Conservation (phyloP, 495 filamentous ascomycete genomes). For the Ascodesmis nigricans region DNA sequence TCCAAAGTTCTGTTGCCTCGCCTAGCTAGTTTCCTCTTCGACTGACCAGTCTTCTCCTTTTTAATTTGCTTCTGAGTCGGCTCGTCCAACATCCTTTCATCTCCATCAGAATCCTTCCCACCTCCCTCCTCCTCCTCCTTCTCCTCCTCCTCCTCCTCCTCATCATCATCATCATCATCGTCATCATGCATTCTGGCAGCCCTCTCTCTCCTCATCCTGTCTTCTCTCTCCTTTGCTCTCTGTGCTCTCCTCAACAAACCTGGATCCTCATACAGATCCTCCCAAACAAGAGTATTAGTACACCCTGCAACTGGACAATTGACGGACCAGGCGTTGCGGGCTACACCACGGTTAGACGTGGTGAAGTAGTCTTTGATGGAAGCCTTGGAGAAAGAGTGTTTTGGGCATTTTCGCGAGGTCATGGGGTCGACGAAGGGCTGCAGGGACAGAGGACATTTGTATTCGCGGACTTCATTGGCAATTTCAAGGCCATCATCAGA, state of each 20-base stretch:
- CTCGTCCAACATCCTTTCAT: constrained; percentile 4
- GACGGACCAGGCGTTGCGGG: neutral
- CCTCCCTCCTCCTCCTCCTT: constrained; percentile 8
- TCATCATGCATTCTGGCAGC: constrained; percentile 6
- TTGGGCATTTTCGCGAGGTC: constrained; percentile 12
- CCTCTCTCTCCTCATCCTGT: neutral
- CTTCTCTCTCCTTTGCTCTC: constrained; percentile 5
- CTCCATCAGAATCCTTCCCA: neutral
- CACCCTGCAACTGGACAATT: constrained; percentile 14
- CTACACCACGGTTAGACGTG: too few relatives aligned
- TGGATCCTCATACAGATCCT: constrained; percentile 5
- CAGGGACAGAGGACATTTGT: constrained; percentile 16
- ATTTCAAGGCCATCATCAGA: constrained; percentile 15
- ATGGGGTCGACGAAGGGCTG: constrained; percentile 10
- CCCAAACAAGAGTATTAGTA: constrained; percentile 3
- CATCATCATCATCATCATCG: constrained; percentile 6
- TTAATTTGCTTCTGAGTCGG: neutral
- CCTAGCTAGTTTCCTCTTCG: too few relatives aligned
- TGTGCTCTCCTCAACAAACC: constrained; percentile 9
- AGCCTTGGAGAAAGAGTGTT: constrained; percentile 11
- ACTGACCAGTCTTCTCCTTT: constrained; percentile 2
- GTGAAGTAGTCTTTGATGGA: constrained; percentile 9
- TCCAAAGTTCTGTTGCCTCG: too few relatives aligned
- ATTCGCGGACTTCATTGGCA: constrained; percentile 13
- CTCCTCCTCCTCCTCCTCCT: constrained; percentile 2